Evolutionary conservation across 352 stramenopile species (phyloP).

Genomic region (Phytophthora europaea): DNA sequence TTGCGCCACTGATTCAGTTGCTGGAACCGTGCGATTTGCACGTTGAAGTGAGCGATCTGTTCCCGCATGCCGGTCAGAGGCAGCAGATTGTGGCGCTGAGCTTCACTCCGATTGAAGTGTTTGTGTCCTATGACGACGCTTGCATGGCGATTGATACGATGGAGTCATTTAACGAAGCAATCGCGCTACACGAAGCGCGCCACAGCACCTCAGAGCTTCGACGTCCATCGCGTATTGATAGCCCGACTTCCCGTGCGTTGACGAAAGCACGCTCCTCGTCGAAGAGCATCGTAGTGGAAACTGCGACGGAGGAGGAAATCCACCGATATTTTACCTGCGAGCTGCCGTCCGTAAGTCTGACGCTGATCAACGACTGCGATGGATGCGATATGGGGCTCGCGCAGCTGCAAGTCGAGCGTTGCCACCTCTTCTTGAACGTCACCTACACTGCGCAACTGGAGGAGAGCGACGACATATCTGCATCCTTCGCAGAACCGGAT

Average conservation of each 20-base stretch:
- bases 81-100: conserved; percentile 81
- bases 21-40: conserved; percentile 81
- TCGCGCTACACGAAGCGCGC: conserved; percentile 32
- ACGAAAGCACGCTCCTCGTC: conserved; percentile 35
- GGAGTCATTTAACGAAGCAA: conserved; percentile 47
- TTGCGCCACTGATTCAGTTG: conserved; percentile 70
- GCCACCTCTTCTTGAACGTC: conserved; percentile 81
- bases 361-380: conserved; percentile 89
- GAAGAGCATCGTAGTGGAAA: conserved; percentile 16
- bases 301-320: conserved; percentile 46
- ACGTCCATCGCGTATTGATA: conserved; percentile 12
- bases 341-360: conserved; percentile 70
- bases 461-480: conserved; percentile 16
- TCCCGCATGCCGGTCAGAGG: conserved; percentile 67
- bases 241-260: conserved; percentile 5
- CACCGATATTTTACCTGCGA: conserved; percentile 87
- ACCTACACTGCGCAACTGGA: conserved; percentile 49
- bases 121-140: conserved; percentile 82
- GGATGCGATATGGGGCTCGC: conserved; percentile 88
- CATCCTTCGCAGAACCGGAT: conserved; percentile 33
- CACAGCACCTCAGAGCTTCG: conserved; percentile 6
- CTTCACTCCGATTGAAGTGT: conserved; percentile 85
- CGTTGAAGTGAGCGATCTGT: conserved; percentile 74
- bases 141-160: conserved; percentile 65
- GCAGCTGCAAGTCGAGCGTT: conserved; percentile 77